phyloP scores from a whole-genome alignment of 208 protist genomes.

The Leptomonas pyrrhocoris region DNA sequence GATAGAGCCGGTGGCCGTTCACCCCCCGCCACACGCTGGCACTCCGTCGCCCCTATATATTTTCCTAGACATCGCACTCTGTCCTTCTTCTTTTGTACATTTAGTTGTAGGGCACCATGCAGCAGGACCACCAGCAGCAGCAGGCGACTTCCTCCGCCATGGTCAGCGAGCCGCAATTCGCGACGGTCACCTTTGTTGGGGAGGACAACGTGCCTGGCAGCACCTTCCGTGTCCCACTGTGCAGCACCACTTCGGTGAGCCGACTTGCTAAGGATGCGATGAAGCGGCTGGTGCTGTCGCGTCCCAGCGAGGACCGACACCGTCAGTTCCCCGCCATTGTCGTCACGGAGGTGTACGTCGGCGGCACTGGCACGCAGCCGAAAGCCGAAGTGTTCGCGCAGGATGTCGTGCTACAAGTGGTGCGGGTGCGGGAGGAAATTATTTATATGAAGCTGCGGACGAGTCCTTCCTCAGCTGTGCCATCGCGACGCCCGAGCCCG shows the following conservation, averaged over 20 bases:
- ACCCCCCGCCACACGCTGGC: too few species aligned
- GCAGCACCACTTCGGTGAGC: conserved; percentile 64
- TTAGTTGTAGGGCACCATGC: not conserved
- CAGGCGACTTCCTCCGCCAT: not conserved
- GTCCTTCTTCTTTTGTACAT: conserved; percentile 21
- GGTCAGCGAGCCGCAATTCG: conserved; percentile 64
- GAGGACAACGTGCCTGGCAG: conserved; percentile 36
- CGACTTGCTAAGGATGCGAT: conserved; percentile 85
- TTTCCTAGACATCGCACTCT: too few species aligned
- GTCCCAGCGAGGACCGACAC: conserved; percentile 21
- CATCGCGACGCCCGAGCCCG: conserved; percentile 7
- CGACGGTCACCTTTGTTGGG: conserved; percentile 72
- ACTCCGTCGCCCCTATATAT: too few species aligned
- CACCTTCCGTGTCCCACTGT: conserved; percentile 81
- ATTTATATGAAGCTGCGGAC: conserved; percentile 67
- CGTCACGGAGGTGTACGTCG: conserved; percentile 81
- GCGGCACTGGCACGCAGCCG: conserved; percentile 39
- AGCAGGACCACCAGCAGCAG: conserved; percentile 1
- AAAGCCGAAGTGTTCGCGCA: conserved; percentile 79
- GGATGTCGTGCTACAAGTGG: conserved; percentile 70
- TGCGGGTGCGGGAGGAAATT: conserved; percentile 71
- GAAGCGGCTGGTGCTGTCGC: conserved; percentile 69
- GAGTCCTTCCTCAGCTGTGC: conserved; percentile 7
- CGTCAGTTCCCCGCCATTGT: conserved; percentile 32
- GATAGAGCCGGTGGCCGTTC: too few species aligned